A percentile compares a stretch with the other conserved stretches of the same genome.
These are phyloP conservation scores for Dichomitus squalens DNA, from an alignment of 1,284 basidiomycete genomes.

Conservation along the genomic window DNA sequence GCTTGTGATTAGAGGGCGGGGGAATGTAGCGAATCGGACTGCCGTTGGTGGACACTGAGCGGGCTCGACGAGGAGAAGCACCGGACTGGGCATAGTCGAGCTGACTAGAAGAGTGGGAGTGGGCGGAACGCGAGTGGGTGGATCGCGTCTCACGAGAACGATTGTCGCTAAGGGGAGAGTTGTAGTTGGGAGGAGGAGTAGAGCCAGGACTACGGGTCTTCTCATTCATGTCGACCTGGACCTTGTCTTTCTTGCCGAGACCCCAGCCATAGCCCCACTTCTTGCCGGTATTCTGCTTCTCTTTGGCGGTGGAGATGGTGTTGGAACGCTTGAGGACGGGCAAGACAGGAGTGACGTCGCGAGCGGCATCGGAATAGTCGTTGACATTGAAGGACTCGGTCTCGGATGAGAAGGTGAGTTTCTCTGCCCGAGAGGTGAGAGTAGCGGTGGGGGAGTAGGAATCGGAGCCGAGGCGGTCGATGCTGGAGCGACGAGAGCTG, in stretches of 20 bases:
- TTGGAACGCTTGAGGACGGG: conserved; percentile 27
- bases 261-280: conserved; percentile 69
- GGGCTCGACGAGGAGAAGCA: conserved; percentile 9
- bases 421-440: conserved; percentile 38
- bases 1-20: conserved; percentile 20
- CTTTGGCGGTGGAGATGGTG: conserved; percentile 24
- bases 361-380: conserved; percentile 29
- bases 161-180: conserved; percentile 27
- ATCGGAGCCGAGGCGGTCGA: conserved; percentile 29
- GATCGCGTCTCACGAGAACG: conserved; percentile 35
- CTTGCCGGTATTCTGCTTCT: conserved; percentile 32
- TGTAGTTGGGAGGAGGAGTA: conserved; percentile 41
- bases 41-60: conserved; percentile 15
- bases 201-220: conserved; percentile 20
- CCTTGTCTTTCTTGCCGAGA: conserved; percentile 57
- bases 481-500: conserved; percentile 32
- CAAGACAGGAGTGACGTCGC: conserved; percentile 28
- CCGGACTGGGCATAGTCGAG: conserved; percentile 21
- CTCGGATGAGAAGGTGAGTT: conserved; percentile 41
- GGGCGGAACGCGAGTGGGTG: conserved; percentile 33
- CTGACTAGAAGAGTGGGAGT: conserved; percentile 14
- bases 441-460: conserved; percentile 43
- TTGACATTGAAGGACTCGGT: conserved; percentile 36
- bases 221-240: conserved; percentile 42
- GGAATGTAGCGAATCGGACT: conserved; percentile 16